Base-by-base conservation (phyloP, 2,329 filamentous ascomycete genomes). In the Cadophora sp. region DNA sequence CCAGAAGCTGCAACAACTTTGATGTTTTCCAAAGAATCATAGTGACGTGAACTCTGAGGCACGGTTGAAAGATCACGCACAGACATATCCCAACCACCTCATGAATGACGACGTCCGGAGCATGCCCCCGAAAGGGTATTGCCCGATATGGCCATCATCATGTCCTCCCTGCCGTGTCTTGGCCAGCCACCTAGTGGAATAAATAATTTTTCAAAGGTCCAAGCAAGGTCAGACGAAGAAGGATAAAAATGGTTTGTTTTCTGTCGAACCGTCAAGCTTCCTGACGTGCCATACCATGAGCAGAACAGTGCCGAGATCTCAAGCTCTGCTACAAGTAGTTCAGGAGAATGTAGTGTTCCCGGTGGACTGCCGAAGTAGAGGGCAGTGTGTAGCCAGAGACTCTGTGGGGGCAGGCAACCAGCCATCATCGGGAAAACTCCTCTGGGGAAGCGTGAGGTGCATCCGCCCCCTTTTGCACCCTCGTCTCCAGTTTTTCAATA, bases 101-200 rank as follows among this genome's bases (percentile, higher is more conserved):
- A 24, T 58, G 31, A 34, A 58, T 58, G 55, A 58, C 55, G 31
- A 58, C 12, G 29, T 37, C n/a, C 29, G 55, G 55, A 58, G 29
- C 16, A 34, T 58, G 31, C 8, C 55, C 55, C 55, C n/a, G 55
- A 58, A 22, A 7, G 31, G 27, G 55, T 37, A 58, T 16, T 40
- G 8, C 56, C 22, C 31, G 56, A 40, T 43, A 16, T 59, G 34
- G 34, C 56, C 56, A 27, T 59, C 27, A 40, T 59, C 56, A 19
- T 0, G 56, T 24, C 56, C 56, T 59, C 11, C n/a, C 55, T 40
- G 34, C 56, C 56, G 34, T 27, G 56, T 59, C 22, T 40, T n/a
- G 34, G 22, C 34, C 26, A 40, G 31, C 51, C 22, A 59, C 12
- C 9, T 58, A 24, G n/a, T n/a, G n/a, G n/a, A n/a, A 22, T n/a